These are phyloP conservation scores for Teratosphaeria zuluensis DNA, from an alignment of 2,329 filamentous ascomycete species.

Conservation along the genomic window DNA sequence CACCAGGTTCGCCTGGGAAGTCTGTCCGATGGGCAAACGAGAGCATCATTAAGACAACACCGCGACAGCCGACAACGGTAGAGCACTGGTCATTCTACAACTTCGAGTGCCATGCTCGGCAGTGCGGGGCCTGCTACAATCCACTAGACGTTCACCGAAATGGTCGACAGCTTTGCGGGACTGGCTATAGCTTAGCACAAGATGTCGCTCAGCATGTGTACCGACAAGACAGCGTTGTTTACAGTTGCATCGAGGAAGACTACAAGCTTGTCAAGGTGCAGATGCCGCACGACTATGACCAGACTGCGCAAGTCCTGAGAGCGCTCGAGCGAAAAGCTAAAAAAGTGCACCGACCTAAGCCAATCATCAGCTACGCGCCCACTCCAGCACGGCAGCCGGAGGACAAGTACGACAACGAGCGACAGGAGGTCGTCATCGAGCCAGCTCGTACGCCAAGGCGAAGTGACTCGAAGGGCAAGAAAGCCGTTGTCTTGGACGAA, in stretches of 20 bases:
- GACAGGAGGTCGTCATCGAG: constrained; percentile 8
- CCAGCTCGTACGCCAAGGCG: constrained; percentile 3
- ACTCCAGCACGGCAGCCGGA: constrained; percentile 7
- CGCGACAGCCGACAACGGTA: constrained; percentile 30
- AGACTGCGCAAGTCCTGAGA: constrained; percentile 31
- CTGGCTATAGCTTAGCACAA: constrained; percentile 35
- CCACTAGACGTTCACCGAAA: constrained; percentile 33
- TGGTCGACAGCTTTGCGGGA: constrained; percentile 33
- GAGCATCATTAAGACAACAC: constrained; percentile 21
- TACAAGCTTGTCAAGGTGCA: constrained; percentile 37
- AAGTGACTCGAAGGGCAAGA: constrained; percentile 4
- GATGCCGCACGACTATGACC: constrained; percentile 32
- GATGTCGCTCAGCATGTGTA: constrained; percentile 37
- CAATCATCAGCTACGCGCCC: constrained; percentile 36
- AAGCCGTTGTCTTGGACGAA: constrained; percentile 9
- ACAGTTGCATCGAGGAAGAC: constrained; percentile 20
- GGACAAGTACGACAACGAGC: constrained; percentile 6
- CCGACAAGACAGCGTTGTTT: constrained; percentile 24
- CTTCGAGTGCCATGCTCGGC: constrained; percentile 39
- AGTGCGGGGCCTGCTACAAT: constrained; percentile 35
- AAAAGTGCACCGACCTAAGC: constrained; percentile 21
- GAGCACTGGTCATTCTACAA: constrained; percentile 40
- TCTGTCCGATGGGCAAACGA: constrained; percentile 20
- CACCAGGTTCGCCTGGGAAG: constrained; percentile 12
- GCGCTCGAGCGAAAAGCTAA: constrained; percentile 32